Evolutionary conservation across 1,284 basidiomycete genomes (phyloP).

Genomic region (Cutaneotrichosporon dermatis): DNA sequence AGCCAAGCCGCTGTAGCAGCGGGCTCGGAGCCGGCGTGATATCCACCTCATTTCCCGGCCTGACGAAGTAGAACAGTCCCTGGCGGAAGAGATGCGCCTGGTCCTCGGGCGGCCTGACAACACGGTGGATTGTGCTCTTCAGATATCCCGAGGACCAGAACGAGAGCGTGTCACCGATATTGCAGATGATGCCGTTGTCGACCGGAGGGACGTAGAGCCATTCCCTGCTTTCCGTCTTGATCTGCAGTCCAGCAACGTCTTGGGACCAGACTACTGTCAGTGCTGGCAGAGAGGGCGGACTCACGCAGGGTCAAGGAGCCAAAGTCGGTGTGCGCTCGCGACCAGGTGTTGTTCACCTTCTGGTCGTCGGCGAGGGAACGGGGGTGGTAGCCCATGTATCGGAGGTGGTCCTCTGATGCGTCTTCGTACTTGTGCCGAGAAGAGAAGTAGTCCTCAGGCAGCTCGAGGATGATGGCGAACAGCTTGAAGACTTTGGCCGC

Average conservation of each 20-base stretch:
- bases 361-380: constrained; percentile 29
- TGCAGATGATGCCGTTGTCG: constrained; percentile 31
- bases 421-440: constrained; percentile 31
- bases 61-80: constrained; percentile 34
- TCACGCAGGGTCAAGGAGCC: constrained; percentile 26
- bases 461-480: constrained; percentile 36
- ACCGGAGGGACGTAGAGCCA: constrained; percentile 33
- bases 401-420: constrained; percentile 31
- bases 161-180: constrained; percentile 34
- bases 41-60: constrained; percentile 32
- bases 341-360: constrained; percentile 29
- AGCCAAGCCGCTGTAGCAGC: constrained; percentile 23
- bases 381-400: constrained; percentile 40
- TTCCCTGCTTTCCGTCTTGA: constrained; percentile 28
- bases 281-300: not conserved
- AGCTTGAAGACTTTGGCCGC: constrained; percentile 28
- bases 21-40: constrained; percentile 29
- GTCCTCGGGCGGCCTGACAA: constrained; percentile 30
- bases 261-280: constrained; percentile 33
- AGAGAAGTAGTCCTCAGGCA: constrained; percentile 40
- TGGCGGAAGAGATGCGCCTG: constrained; percentile 31
- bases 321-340: constrained; percentile 34
- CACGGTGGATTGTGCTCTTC: constrained; percentile 32
- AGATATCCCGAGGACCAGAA: constrained; percentile 37
- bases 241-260: constrained; percentile 34